Percentiles rank a stretch among this genome's conserved stretches.
Evolutionary conservation across 352 stramenopile species (phyloP).

Genomic region (Globisporangium echinulatum): DNA sequence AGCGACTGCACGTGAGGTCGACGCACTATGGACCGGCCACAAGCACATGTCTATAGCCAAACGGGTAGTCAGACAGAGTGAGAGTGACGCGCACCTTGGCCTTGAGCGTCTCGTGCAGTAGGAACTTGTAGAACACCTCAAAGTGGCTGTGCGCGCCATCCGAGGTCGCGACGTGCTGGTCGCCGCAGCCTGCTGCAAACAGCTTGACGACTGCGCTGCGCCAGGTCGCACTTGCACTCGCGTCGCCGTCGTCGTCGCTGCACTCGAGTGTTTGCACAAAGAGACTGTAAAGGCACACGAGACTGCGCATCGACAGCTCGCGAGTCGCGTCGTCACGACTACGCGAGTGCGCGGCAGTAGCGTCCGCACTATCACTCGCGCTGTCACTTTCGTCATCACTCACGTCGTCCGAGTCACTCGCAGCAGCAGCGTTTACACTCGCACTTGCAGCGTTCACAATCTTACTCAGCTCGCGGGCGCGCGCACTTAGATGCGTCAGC

Average conservation of each 20-base stretch:
- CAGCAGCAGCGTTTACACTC: not conserved
- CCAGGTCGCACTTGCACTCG: not conserved
- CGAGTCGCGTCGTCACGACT: not conserved
- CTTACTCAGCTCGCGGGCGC: slow-evolving; percentile 24
- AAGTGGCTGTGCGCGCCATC: slow-evolving; percentile 8
- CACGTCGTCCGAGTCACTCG: slow-evolving; percentile 4
- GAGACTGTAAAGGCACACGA: slow-evolving; percentile 33
- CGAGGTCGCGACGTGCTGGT: slow-evolving; percentile 3
- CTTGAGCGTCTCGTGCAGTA: slow-evolving; percentile 38
- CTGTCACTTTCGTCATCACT: slow-evolving; percentile 8
- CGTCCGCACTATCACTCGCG: not conserved
- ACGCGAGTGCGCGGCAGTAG: not conserved
- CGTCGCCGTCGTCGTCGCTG: slow-evolving; percentile 10
- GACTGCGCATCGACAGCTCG: slow-evolving; percentile 13
- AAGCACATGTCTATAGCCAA: no score
- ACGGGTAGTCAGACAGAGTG: not conserved
- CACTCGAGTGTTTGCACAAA: slow-evolving; percentile 33
- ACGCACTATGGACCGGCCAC: no score
- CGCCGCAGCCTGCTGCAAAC: slow-evolving; percentile 23
- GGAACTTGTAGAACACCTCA: slow-evolving; percentile 38
- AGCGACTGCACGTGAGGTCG: no score
- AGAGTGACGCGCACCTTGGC: slow-evolving; percentile 23
- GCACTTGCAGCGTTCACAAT: slow-evolving; percentile 8
- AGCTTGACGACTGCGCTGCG: slow-evolving; percentile 23
- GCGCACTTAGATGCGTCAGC: slow-evolving; percentile 43